Evolutionary conservation across 257 asterid genomes (phyloP).

Genomic region (Jaltomata sinuosa): DNA sequence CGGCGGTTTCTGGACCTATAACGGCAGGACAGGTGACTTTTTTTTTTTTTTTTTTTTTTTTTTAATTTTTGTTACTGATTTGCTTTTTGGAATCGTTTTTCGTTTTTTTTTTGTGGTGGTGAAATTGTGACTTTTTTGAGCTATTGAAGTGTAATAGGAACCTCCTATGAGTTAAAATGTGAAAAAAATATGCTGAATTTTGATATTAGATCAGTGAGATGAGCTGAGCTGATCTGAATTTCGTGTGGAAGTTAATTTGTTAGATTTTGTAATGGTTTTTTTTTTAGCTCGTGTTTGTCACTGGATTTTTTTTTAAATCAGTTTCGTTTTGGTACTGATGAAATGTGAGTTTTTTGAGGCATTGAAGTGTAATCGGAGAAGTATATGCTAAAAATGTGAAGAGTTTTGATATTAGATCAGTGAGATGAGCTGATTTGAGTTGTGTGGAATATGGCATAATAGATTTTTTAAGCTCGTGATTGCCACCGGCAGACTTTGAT

Average conservation of each 20-base stretch:
- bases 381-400: too few relatives aligned
- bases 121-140: not conserved
- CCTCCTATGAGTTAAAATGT: not conserved
- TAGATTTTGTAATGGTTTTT: too few relatives aligned
- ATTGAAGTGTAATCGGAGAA: too few relatives aligned
- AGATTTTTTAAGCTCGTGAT: too few relatives aligned
- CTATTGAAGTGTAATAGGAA: not conserved
- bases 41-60: not conserved
- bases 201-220: not conserved
- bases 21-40: constrained; percentile 58
- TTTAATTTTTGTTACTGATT: not conserved
- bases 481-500: not conserved
- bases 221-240: too few relatives aligned
- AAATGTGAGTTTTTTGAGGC: too few relatives aligned
- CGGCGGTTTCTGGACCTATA: constrained; percentile 59
- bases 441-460: too few relatives aligned
- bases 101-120: not conserved
- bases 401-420: not conserved
- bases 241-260: too few relatives aligned
- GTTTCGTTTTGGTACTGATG: too few relatives aligned
- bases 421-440: too few relatives aligned
- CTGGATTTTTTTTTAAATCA: too few relatives aligned
- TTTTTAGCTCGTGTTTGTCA: too few relatives aligned
- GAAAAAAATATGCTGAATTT: not conserved
- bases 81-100: not conserved